Evolutionary conservation across 1,139 yeast species (phyloP), one percentile per base, ranked within the genome.

Genomic region (Magnusiomyces clavatus): DNA sequence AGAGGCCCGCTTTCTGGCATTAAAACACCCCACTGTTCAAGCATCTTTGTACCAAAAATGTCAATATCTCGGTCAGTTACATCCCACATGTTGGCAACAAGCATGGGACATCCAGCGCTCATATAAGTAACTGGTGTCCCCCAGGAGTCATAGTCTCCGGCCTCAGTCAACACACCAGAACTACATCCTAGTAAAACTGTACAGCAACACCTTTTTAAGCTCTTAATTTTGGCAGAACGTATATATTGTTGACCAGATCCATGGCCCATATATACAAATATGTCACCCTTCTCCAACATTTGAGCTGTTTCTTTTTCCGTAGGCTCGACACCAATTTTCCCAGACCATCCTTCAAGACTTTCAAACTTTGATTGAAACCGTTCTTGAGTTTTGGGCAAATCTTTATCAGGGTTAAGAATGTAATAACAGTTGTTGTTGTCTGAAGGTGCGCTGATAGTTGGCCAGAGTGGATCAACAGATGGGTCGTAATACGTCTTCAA

Each of bases 41-140:
- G 76, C 41, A 85, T 67, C 1, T 77, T 70, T 12, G 75, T 56
- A 46, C 89, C 84, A 61, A 89, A 88, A 60, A 75, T 76, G 67
- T 92, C 97, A 51, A 89, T 87, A 65, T 92, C 98, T 61, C 86
- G 89, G 66, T 92, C 98, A 0, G 97, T 92, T 4, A 92, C 97
- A 67, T 89, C 97, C 98, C 98, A 92, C 57, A 92, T 69, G 62
- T 88, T 89, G 0, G 88, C 96, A 43, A 92, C 70, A 1, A 88
- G 76, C 81, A 86, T 77, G 0, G 95, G 94, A 47, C 88, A 79
- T 0, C 95, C 95, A 36, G 92, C 92, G 4, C 77, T 71, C 38
- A 90, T 65, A 75, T 90, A 89, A 51, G 85, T 82, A 59, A 79
- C 77, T 0, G 87, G 77, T 6, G 89, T 85, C 0, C 97, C 96